Percentiles rank a stretch among this genome's conserved stretches.
These are phyloP conservation scores for Entelexis paramagnoliae DNA, from an alignment of 1,139 yeast species.

Conservation along the genomic window DNA sequence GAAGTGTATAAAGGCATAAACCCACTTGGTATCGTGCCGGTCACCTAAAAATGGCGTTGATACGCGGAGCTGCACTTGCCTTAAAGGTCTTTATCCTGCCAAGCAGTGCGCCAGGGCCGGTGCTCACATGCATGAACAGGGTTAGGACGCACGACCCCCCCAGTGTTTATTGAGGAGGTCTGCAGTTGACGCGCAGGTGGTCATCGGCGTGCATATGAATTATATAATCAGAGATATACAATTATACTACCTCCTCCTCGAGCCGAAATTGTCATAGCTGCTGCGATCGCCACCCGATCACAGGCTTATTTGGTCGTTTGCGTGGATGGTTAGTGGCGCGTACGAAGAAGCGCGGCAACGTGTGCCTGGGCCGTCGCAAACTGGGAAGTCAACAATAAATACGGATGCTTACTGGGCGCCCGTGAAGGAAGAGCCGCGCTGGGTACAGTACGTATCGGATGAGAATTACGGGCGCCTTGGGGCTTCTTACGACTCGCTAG, in stretches of 20 bases:
- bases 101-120: not conserved
- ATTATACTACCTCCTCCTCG: not conserved
- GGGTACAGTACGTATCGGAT: not conserved
- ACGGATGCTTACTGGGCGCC: not conserved
- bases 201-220: not conserved
- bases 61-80: not conserved
- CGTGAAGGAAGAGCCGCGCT: slow-evolving; percentile 1
- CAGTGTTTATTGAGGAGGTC: not conserved
- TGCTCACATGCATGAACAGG: not conserved
- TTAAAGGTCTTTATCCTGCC: not conserved
- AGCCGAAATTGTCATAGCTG: not conserved
- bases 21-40: too few species aligned
- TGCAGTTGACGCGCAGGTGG: not conserved
- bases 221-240: not conserved
- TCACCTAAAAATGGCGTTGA: too few species aligned
- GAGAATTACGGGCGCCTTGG: not conserved
- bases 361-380: too few species aligned
- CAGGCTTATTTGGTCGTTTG: not conserved
- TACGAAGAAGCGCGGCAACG: not conserved
- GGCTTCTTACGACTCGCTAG: not conserved
- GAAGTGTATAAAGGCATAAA: too few species aligned
- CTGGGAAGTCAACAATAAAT: not conserved
- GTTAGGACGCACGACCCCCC: not conserved
- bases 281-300: slow-evolving; percentile 4
- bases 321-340: not conserved